These are phyloP conservation scores for Ananas comosus DNA, from an alignment of 176 grass and related monocot genomes.

Conservation along the genomic window DNA sequence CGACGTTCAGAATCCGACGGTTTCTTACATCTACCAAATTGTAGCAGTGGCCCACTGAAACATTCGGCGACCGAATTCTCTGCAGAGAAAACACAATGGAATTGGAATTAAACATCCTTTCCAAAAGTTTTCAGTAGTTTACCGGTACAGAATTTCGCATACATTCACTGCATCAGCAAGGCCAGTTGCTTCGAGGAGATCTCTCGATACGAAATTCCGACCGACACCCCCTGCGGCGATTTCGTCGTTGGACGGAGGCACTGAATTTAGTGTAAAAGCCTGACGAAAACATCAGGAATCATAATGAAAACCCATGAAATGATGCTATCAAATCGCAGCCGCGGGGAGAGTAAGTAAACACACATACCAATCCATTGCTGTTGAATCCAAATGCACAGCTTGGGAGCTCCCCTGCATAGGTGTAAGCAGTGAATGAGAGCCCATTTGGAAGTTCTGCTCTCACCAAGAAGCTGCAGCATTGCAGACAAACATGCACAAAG, in stretches of 20 bases:
- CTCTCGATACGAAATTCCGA: slow-evolving; percentile 57
- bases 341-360: no score
- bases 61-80: slow-evolving; percentile 40
- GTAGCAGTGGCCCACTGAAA: slow-evolving; percentile 72
- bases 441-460: slow-evolving; percentile 41
- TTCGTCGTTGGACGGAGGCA: slow-evolving; percentile 48
- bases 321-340: background rate
- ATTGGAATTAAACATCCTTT: no score
- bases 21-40: slow-evolving; percentile 59
- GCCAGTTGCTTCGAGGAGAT: slow-evolving; percentile 50
- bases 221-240: slow-evolving; percentile 43
- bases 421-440: slow-evolving; percentile 62
- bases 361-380: slow-evolving; percentile 54
- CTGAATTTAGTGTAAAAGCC: slow-evolving; percentile 79
- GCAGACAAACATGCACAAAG: background rate
- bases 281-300: slow-evolving; percentile 13
- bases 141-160: background rate
- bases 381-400: slow-evolving; percentile 91
- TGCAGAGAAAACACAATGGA: background rate
- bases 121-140: background rate
- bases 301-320: background rate
- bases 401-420: slow-evolving; percentile 71
- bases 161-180: slow-evolving; percentile 52
- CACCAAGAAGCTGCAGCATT: slow-evolving; percentile 46
- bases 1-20: slow-evolving; percentile 64